A percentile compares a stretch with the other conserved stretches of the same genome.
Conservation (phyloP, 257 asterid species). For the Lantana camara region DNA sequence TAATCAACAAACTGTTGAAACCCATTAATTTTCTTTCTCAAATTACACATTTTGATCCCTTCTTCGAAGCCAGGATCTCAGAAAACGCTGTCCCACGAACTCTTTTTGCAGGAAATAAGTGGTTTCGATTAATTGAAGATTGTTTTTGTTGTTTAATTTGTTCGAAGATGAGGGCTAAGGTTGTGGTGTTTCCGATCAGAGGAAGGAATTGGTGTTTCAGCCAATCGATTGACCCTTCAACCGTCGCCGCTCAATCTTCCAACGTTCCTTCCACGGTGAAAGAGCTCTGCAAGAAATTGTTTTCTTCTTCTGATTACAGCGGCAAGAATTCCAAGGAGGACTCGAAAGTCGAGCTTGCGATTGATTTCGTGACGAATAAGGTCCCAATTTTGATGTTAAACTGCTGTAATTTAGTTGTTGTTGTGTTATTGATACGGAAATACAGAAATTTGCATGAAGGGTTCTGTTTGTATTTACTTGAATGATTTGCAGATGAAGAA, state of each 20-base stretch:
- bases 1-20: background rate
- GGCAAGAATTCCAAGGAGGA: constrained; percentile 26
- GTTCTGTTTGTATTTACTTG: constrained; percentile 8
- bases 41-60: background rate
- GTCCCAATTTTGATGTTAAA: constrained; percentile 27
- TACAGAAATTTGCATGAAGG: constrained; percentile 5
- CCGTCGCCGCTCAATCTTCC: constrained; percentile 48
- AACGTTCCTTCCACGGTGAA: constrained; percentile 70
- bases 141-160: background rate
- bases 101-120: background rate
- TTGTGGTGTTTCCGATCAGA: constrained; percentile 83
- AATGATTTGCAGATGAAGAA: too few relatives aligned
- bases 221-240: constrained; percentile 65
- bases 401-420: background rate
- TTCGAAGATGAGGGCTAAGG: constrained; percentile 67
- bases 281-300: constrained; percentile 55
- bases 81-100: background rate
- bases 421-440: too few relatives aligned
- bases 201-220: constrained; percentile 96
- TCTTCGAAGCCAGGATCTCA: too few relatives aligned
- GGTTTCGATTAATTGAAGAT: background rate
- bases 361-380: constrained; percentile 83
- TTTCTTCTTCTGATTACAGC: constrained; percentile 34
- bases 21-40: background rate
- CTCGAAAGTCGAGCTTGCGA: constrained; percentile 58